These are phyloP conservation scores for Cystobasidium tubakii DNA, from an alignment of 768 basidiomycete genomes.

Conservation along the genomic window DNA sequence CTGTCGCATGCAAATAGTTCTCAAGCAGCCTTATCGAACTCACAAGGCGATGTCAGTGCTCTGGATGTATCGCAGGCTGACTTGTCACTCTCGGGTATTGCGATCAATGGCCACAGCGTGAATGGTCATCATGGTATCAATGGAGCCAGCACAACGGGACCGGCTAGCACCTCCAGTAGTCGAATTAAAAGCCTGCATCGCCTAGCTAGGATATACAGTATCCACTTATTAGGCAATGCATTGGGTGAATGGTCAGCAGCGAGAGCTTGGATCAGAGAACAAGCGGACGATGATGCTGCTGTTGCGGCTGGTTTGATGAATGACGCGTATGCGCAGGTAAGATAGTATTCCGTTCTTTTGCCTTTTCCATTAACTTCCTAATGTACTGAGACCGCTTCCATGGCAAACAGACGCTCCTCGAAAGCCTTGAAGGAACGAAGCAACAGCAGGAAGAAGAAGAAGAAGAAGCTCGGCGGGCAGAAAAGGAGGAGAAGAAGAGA, in stretches of 20 bases:
- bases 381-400: too few species aligned
- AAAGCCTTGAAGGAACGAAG: slow-evolving; percentile 7
- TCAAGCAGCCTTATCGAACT: not conserved
- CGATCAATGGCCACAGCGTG: not conserved
- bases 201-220: slow-evolving; percentile 18
- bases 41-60: slow-evolving; percentile 8
- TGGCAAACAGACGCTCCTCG: slow-evolving; percentile 11
- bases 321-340: slow-evolving; percentile 15
- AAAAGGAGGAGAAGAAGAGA: slow-evolving; percentile 4
- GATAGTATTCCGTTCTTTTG: not conserved
- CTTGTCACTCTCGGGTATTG: slow-evolving; percentile 33
- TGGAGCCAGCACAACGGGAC: not conserved
- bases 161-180: not conserved
- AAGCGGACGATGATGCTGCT: slow-evolving; percentile 15
- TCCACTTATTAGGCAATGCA: slow-evolving; percentile 27
- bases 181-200: slow-evolving; percentile 12
- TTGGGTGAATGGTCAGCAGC: slow-evolving; percentile 27
- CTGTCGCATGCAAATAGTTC: not conserved
- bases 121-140: not conserved
- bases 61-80: slow-evolving; percentile 28
- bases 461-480: not conserved
- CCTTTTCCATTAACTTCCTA: not conserved
- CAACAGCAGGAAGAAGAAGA: not conserved
- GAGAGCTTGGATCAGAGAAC: slow-evolving; percentile 21
- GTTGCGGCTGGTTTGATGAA: not conserved